Percentiles rank a stretch among this genome's conserved stretches.
Conservation (phyloP, 2,329 filamentous ascomycete species). For the Botrytis paeoniae region DNA sequence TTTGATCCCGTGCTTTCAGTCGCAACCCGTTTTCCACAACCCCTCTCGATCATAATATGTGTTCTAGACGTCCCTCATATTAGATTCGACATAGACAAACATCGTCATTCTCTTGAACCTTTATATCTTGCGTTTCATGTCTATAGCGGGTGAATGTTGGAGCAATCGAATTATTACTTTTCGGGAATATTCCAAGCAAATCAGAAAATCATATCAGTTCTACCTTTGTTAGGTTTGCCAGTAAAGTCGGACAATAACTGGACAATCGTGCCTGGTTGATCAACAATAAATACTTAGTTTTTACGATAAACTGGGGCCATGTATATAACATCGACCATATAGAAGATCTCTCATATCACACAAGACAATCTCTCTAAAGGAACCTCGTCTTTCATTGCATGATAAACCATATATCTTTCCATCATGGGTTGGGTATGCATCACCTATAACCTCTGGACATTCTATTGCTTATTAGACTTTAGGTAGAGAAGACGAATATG, state of each 20-base stretch:
- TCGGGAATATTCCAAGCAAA: background rate
- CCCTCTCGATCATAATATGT: background rate
- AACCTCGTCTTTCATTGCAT: background rate
- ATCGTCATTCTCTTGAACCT: background rate
- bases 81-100: background rate
- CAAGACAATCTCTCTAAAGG: background rate
- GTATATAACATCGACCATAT: conserved; percentile 10
- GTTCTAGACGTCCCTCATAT: background rate
- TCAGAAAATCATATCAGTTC: background rate
- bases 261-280: conserved; percentile 3
- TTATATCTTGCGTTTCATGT: conserved; percentile 16
- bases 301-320: background rate
- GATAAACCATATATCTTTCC: background rate
- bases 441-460: conserved; percentile 24
- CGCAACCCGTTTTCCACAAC: conserved; percentile 3
- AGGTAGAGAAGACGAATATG: conserved; percentile 45
- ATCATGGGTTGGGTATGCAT: conserved; percentile 36
- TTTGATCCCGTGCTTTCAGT: background rate
- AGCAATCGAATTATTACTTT: background rate
- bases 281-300: background rate
- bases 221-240: conserved; percentile 59
- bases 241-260: conserved; percentile 16
- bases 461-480: conserved; percentile 48
- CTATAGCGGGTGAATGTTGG: background rate
- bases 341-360: background rate